Percentiles rank a stretch among this genome's conserved stretches.
Evolutionary conservation across 169 alveolate species (phyloP).

Genomic region (Haemoproteus tartakovskyi): DNA sequence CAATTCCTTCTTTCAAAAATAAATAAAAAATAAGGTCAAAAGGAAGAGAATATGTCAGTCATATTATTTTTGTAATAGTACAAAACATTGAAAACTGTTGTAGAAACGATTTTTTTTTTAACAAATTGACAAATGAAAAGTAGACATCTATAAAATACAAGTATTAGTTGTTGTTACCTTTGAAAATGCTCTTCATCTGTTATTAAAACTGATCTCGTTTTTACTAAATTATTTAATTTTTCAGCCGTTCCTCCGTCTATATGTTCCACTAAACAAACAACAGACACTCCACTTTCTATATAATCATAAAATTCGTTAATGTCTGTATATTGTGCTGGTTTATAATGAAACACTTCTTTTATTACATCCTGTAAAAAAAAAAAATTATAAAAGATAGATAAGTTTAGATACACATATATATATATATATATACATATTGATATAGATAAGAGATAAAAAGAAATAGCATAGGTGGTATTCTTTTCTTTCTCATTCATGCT

Average conservation of each 20-base stretch:
- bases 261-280: constrained; percentile 21
- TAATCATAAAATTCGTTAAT: constrained; percentile 41
- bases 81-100: no score
- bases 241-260: constrained; percentile 16
- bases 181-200: constrained; percentile 47
- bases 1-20: no score
- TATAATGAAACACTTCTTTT: constrained; percentile 21
- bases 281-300: constrained; percentile 57
- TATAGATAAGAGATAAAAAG: background rate
- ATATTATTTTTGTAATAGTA: no score
- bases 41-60: no score
- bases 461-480: constrained; percentile 1
- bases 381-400: constrained; percentile 2
- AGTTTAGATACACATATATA: background rate
- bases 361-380: constrained; percentile 10
- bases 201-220: constrained; percentile 32
- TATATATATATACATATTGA: background rate
- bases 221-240: constrained; percentile 18
- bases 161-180: constrained; percentile 20
- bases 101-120: no score
- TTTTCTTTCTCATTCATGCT: no score
- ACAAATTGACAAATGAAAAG: background rate
- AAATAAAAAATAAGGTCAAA: no score
- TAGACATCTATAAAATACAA: background rate
- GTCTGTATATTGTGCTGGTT: constrained; percentile 40